Evolutionary conservation across 768 basidiomycete genomes (phyloP).

Genomic region (Hypsizygus marmoreus): DNA sequence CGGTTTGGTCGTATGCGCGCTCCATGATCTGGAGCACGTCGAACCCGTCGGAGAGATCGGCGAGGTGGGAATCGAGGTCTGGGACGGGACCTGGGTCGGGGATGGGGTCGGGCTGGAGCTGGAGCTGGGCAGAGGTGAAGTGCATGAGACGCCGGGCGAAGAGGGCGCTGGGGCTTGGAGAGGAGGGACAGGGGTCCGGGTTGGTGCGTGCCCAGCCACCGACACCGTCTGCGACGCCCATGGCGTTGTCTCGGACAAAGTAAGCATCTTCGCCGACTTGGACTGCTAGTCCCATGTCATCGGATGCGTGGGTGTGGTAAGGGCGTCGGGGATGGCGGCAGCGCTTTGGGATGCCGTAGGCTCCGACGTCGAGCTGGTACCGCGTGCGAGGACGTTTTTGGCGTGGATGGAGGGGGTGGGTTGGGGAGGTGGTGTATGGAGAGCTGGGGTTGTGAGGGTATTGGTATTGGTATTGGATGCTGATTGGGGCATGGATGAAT

Average conservation of each 20-base stretch:
- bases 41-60: slow-evolving; percentile 69
- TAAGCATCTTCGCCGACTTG: slow-evolving; percentile 95
- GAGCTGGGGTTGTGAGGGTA: not conserved
- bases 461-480: slow-evolving; percentile 3
- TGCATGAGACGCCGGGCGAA: slow-evolving; percentile 87
- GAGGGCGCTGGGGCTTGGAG: slow-evolving; percentile 46
- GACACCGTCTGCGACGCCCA: slow-evolving; percentile 95
- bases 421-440: not conserved
- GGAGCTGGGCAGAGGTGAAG: slow-evolving; percentile 64
- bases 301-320: slow-evolving; percentile 28
- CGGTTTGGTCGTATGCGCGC: slow-evolving; percentile 65
- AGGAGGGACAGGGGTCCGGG: slow-evolving; percentile 15
- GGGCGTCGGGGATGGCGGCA: slow-evolving; percentile 23
- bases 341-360: slow-evolving; percentile 83
- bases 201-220: slow-evolving; percentile 73
- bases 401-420: not conserved
- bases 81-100: slow-evolving; percentile 23
- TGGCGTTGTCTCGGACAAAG: slow-evolving; percentile 77
- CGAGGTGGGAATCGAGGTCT: slow-evolving; percentile 42
- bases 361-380: slow-evolving; percentile 69
- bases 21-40: slow-evolving; percentile 72
- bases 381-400: slow-evolving; percentile 9
- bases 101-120: not conserved
- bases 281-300: slow-evolving; percentile 51
- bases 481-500: not conserved